These are phyloP conservation scores for Ramalina intermedia DNA, from an alignment of 495 filamentous ascomycete species.

Conservation along the genomic window DNA sequence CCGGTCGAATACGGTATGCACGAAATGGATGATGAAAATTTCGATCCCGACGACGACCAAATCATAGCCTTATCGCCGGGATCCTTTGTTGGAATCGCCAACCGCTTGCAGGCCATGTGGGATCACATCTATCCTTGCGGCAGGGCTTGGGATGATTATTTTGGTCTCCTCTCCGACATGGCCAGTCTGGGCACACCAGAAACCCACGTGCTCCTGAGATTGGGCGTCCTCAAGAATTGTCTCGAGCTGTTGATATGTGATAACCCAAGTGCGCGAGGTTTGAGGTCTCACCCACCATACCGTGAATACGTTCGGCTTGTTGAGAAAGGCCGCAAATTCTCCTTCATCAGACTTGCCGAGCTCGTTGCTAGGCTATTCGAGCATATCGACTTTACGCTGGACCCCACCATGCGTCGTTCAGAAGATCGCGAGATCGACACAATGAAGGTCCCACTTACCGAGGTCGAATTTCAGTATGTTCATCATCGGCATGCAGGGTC, in stretches of 20 bases:
- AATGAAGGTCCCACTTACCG: conserved; percentile 23
- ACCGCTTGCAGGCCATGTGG: conserved; percentile 37
- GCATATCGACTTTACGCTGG: conserved; percentile 24
- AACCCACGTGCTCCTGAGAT: conserved; percentile 37
- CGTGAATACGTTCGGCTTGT: conserved; percentile 38
- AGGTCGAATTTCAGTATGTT: conserved; percentile 22
- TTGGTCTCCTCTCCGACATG: conserved; percentile 49
- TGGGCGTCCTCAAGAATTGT: conserved; percentile 39
- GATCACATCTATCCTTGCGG: conserved; percentile 36
- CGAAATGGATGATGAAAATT: conserved; percentile 18
- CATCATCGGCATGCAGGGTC: conserved; percentile 15
- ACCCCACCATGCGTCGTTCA: not conserved
- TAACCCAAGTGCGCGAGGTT: conserved; percentile 32
- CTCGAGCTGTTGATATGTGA: conserved; percentile 52
- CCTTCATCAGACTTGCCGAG: conserved; percentile 29
- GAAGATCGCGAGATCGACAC: conserved; percentile 14
- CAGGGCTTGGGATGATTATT: conserved; percentile 70
- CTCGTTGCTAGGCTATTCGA: conserved; percentile 27
- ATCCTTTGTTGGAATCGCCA: conserved; percentile 41
- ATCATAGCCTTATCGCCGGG: conserved; percentile 1
- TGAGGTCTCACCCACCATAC: conserved; percentile 36
- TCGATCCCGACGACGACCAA: conserved; percentile 12
- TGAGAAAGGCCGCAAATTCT: conserved; percentile 39
- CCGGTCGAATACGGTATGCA: conserved; percentile 27
- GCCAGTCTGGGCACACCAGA: conserved; percentile 41